Evolutionary conservation across 306 rosid species (phyloP), one percentile per base, ranked within the genome.

Genomic region (Fragaria nilgerrensis): DNA sequence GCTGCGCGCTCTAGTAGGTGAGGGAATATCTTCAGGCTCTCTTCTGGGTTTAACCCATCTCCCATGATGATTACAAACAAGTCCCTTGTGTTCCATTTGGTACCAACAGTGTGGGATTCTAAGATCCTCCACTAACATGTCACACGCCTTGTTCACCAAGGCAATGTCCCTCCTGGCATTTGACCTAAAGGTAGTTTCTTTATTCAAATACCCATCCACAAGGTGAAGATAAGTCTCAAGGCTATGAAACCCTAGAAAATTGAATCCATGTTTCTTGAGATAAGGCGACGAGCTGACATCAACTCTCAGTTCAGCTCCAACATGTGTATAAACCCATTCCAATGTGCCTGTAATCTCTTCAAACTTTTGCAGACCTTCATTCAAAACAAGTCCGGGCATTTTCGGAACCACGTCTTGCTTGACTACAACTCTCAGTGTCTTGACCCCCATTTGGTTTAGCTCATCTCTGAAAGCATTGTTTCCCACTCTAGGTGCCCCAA

Each of bases 41-140:
- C 92, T 85, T 53, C 59, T 86, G 43, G 92, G 91, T 65, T 83
- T 91, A 29, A 91, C 97, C 97, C 97, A 91, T 86, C 94, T 83
- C 25, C 97, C 97, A 55, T 86, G 78, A 70, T 34, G 81, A 58
- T 89, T 89, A 50, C 87, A 64, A 12, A 91, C 90, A 77, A 89
- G 73, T 9, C 94, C 97, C 58, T 88, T 89, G 65, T 91, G 84
- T 13, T 88, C 86, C 75, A 85, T 69, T 52, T 88, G 92, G 81
- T 84, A 88, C 97, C 97, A 91, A 74, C 78, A 88, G 13, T 74
- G 85, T 16, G 97, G 92, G 11, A 91, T 85, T 50, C 82, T 81
- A 2, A 91, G 85, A 75, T 88, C 91, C 65, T 85, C 90, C 73
- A 82, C 86, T 25, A 89, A n/a, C 87, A 89, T 89, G 65, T 85